Conservation (phyloP, 2,329 filamentous ascomycete genomes). For the Zasmidium citrigriseum region DNA sequence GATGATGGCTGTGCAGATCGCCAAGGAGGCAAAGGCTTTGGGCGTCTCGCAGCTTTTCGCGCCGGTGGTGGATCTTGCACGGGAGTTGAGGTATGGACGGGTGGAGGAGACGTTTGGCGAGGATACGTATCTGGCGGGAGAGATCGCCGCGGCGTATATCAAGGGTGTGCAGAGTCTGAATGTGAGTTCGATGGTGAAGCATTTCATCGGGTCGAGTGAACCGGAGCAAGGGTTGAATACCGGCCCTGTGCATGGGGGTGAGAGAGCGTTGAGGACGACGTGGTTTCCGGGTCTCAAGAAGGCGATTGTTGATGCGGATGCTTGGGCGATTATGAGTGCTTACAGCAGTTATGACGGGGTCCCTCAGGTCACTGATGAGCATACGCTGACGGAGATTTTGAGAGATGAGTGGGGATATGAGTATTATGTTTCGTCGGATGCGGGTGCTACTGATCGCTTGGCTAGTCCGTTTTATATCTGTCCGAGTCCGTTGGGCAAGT, state of each 20-base stretch:
- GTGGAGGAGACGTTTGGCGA: constrained; percentile 75
- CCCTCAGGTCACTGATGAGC: constrained; percentile 64
- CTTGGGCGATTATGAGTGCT: constrained; percentile 69
- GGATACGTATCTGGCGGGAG: constrained; percentile 67
- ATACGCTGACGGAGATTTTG: constrained; percentile 68
- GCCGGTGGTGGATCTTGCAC: constrained; percentile 69
- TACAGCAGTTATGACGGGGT: constrained; percentile 74
- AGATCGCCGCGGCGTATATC: constrained; percentile 64
- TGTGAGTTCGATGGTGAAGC: constrained; percentile 73
- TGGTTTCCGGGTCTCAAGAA: constrained; percentile 64
- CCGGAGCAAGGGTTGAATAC: constrained; percentile 75
- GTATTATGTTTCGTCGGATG: constrained; percentile 67
- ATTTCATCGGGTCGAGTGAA: constrained; percentile 68
- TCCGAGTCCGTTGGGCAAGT: constrained; percentile 37
- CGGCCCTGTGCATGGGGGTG: constrained; percentile 58
- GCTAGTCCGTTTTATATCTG: constrained; percentile 67
- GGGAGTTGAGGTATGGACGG: constrained; percentile 70
- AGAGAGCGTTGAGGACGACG: constrained; percentile 56
- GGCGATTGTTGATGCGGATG: constrained; percentile 69
- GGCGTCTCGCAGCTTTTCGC: constrained; percentile 75
- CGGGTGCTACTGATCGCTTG: constrained; percentile 69
- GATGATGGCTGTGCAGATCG: constrained; percentile 68
- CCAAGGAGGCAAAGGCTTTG: constrained; percentile 64
- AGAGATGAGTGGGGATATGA: constrained; percentile 72
- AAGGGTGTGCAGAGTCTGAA: constrained; percentile 64